Base-by-base conservation (phyloP, 2,329 filamentous ascomycete genomes). In the Phoma sp. region DNA sequence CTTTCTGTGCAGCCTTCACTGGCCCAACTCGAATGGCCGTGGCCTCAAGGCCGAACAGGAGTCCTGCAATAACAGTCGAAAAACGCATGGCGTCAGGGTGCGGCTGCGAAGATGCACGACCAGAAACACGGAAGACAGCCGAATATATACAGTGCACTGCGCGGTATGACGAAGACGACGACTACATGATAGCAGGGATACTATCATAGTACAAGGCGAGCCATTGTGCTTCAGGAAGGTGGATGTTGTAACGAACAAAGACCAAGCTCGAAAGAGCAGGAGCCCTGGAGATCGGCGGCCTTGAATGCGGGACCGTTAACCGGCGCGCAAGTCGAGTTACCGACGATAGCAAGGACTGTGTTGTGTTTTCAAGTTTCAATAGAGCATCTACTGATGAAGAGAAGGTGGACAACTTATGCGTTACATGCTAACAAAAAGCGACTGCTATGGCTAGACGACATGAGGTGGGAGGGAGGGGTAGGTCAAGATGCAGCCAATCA, bases 191-290 rank as follows among this genome's bases (percentile, higher is more conserved):
- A 45, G 46, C 60, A 50, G 48, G 62, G 60, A 38, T 64, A 41
- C 36, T 47, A 55, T 49, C 55, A 54, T 59, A 53, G 61, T 50
- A 47, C 62, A 43, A 43, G 35, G 29, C 38, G 29, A 48, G 46
- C 47, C 41, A 43, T 52, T 55, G 56, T 67, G 48, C 43, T 66
- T 70, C 38, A 38, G 68, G 69, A 68, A 72, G 68, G 69, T 70
- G 58, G 61, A 52, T 61, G 59, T 57, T 52, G 55, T 51, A 61
- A 55, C 48, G 43, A 58, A 38, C 48, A 51, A 49, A 40, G 46
- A 60, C 65, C 61, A 64, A 48, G 44, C 69, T 66, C 39, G 29
- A 71, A 58, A 15, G 21, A 69, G 69, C 60, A 72, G 68, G 68
- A 64, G 67, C 59, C 22, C 50, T 38, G 52, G 49, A 46, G 59